phyloP scores from a whole-genome alignment of 257 asterid genomes.

The Galeopsis tetrahit region DNA sequence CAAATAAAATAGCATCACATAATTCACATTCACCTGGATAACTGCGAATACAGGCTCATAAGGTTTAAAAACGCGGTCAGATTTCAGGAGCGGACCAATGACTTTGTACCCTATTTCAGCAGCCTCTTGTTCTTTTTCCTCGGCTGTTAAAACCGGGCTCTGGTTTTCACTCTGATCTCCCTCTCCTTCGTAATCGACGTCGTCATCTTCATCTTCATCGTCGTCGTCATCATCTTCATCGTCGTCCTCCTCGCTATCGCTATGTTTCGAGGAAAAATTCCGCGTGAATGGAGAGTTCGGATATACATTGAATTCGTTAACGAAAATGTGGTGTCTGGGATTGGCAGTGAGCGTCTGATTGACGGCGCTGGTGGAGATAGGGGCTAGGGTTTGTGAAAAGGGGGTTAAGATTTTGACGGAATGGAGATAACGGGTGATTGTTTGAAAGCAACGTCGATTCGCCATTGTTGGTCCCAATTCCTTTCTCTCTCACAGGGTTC shows the following conservation, averaged over 20 bases:
- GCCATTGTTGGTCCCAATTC: constrained; percentile 51
- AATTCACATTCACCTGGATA: constrained; percentile 75
- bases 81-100: constrained; percentile 62
- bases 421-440: constrained; percentile 45
- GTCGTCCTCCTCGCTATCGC: constrained; percentile 35
- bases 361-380: constrained; percentile 33
- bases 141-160: constrained; percentile 38
- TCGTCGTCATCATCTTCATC: constrained; percentile 37
- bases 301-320: constrained; percentile 11
- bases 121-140: constrained; percentile 47
- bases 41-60: constrained; percentile 82
- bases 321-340: constrained; percentile 29
- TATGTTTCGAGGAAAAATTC: constrained; percentile 41
- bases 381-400: constrained; percentile 30
- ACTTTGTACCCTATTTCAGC: constrained; percentile 82
- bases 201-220: constrained; percentile 37
- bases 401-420: constrained; percentile 42
- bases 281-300: constrained; percentile 35
- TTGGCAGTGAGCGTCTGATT: constrained; percentile 32
- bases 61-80: constrained; percentile 62
- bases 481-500: constrained; percentile 35
- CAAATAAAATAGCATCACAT: not conserved
- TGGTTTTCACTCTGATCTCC: constrained; percentile 30
- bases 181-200: constrained; percentile 30
- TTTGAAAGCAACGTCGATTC: constrained; percentile 63